phyloP scores from a whole-genome alignment of 148 eudicot genomes.

The Mesembryanthemum crystallinum region DNA sequence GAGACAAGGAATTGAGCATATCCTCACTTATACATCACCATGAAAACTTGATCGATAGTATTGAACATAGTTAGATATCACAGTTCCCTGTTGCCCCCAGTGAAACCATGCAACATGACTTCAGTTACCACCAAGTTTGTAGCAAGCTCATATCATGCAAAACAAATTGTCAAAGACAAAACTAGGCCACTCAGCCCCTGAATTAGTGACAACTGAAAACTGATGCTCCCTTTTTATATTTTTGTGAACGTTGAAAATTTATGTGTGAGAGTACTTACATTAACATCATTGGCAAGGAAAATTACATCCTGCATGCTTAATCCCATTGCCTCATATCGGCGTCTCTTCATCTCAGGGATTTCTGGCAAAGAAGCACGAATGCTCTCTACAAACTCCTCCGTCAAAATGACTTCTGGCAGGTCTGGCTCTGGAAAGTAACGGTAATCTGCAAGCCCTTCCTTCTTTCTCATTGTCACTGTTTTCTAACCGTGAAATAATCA shows the following conservation, averaged over 20 bases:
- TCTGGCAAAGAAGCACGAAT: constrained; percentile 80
- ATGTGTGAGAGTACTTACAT: constrained; percentile 46
- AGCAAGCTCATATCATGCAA: neutral
- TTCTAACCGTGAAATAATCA: constrained; percentile 49
- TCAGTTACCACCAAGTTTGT: neutral
- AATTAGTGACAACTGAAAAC: neutral
- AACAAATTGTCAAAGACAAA: neutral
- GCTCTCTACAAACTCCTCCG: constrained; percentile 51
- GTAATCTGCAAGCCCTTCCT: constrained; percentile 97
- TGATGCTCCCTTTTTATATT: neutral
- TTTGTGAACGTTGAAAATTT: neutral
- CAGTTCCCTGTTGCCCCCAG: neutral
- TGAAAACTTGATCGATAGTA: neutral
- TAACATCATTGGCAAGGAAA: constrained; percentile 77
- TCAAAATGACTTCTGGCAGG: constrained; percentile 75
- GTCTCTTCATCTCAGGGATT: constrained; percentile 89
- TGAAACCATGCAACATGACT: constrained; percentile 3
- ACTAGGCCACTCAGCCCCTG: neutral
- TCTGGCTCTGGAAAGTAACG: constrained; percentile 99
- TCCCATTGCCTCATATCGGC: constrained; percentile 83
- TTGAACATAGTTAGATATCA: neutral
- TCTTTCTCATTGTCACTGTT: constrained; percentile 98
- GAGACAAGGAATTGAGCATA: neutral
- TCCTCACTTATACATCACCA: neutral
- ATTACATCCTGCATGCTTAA: constrained; percentile 93